A percentile compares a stretch with the other conserved stretches of the same genome.
These are phyloP conservation scores for Calonectria hongkongensis DNA, from an alignment of 2,329 filamentous ascomycete species.

Conservation along the genomic window DNA sequence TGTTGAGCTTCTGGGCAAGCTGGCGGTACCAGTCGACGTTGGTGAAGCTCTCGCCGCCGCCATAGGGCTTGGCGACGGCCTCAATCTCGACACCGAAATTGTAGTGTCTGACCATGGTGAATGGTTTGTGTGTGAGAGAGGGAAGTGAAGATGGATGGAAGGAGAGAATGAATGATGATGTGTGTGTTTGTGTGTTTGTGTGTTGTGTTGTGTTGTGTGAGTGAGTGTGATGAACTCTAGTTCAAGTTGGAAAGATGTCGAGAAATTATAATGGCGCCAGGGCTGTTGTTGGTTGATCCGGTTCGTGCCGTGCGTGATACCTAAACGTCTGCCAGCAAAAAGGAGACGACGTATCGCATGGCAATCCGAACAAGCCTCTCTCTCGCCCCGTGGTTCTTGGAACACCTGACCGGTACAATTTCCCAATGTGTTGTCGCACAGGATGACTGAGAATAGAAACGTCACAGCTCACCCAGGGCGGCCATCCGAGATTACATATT, in stretches of 20 bases:
- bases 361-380: neutral
- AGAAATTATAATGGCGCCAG: neutral
- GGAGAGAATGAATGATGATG: neutral
- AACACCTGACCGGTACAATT: slow-evolving; percentile 28
- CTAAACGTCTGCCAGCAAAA: slow-evolving; percentile 16
- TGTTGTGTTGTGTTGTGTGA: neutral
- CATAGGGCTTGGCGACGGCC: slow-evolving; percentile 61
- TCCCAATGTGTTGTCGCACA: slow-evolving; percentile 26
- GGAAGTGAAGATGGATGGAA: neutral
- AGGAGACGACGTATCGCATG: slow-evolving; percentile 28
- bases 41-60: slow-evolving; percentile 60
- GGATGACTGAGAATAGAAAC: slow-evolving; percentile 17
- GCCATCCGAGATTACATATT: slow-evolving; percentile 30
- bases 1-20: slow-evolving; percentile 62
- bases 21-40: slow-evolving; percentile 65
- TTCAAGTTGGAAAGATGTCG: slow-evolving; percentile 11
- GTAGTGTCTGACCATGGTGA: slow-evolving; percentile 59
- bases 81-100: slow-evolving; percentile 65
- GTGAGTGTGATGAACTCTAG: neutral
- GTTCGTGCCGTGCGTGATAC: neutral
- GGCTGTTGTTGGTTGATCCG: neutral
- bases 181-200: neutral
- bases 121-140: neutral
- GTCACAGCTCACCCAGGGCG: slow-evolving; percentile 17
- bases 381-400: slow-evolving; percentile 26